These are phyloP conservation scores for Bombardia bombarda DNA, from an alignment of 495 filamentous ascomycete species.

Conservation along the genomic window DNA sequence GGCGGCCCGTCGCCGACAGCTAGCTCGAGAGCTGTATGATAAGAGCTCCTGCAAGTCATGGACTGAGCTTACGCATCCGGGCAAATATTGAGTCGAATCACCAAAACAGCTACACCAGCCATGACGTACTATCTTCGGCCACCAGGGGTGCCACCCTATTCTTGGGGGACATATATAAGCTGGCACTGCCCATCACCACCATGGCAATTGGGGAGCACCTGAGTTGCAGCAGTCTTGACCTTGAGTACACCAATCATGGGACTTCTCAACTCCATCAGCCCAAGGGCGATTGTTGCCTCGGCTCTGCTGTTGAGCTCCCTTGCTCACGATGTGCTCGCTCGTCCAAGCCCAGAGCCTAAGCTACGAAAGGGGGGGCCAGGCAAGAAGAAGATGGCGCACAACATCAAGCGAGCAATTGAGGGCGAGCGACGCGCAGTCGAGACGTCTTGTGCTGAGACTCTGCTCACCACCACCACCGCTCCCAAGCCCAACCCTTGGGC, in stretches of 20 bases:
- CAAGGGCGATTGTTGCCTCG: conserved; percentile 13
- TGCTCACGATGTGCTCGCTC: conserved; percentile 14
- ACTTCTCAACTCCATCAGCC: conserved; percentile 15
- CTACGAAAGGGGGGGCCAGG: conserved; percentile 7
- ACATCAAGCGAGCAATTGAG: conserved; percentile 15
- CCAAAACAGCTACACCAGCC: no score
- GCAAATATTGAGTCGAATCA: no score
- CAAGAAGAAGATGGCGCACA: conserved; percentile 17
- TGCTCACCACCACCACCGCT: conserved; percentile 14
- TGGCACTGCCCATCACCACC: no score
- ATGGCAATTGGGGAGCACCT: no score
- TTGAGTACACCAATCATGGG: conserved; percentile 10
- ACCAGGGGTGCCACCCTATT: no score
- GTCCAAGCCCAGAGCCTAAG: conserved; percentile 13
- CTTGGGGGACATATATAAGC: no score
- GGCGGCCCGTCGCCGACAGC: no score
- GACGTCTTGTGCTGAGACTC: conserved; percentile 10
- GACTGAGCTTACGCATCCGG: no score
- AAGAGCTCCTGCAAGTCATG: no score
- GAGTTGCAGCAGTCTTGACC: conserved; percentile 16
- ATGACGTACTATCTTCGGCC: no score
- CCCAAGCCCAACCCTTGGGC: conserved; percentile 32
- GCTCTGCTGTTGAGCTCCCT: conserved; percentile 12
- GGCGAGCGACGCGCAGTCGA: conserved; percentile 9
- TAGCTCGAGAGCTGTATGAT: no score